These are phyloP conservation scores for Annulohypoxylon bovei DNA, from an alignment of 495 filamentous ascomycete genomes.

Conservation along the genomic window DNA sequence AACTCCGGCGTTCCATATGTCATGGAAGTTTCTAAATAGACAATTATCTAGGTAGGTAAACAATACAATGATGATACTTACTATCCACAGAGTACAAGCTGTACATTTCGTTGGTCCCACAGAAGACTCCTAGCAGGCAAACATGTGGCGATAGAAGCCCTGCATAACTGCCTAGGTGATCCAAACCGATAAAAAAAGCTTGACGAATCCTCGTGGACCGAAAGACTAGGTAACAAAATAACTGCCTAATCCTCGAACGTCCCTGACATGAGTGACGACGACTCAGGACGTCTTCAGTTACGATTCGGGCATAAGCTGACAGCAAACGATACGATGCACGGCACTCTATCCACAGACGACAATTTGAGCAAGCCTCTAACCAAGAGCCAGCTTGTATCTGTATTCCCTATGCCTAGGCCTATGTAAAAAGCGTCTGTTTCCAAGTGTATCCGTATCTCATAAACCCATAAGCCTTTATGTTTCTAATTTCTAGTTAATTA, in stretches of 20 bases:
- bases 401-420: neutral
- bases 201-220: neutral
- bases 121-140: neutral
- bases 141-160: neutral
- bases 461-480: neutral
- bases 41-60: neutral
- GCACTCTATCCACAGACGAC: neutral
- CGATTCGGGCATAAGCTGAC: neutral
- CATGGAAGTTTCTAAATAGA: neutral
- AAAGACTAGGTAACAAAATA: neutral
- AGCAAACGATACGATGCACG: neutral
- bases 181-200: neutral
- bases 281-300: neutral
- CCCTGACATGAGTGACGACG: neutral
- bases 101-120: neutral
- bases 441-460: constrained; percentile 1
- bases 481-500: neutral
- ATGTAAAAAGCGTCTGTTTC: neutral
- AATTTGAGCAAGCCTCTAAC: neutral
- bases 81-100: neutral
- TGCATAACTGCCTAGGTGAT: neutral
- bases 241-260: neutral
- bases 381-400: neutral
- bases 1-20: neutral
- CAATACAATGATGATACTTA: neutral